Evolutionary conservation across 805 yeast genomes (phyloP), one percentile per base, ranked within the genome.

Genomic region (Metschnikowia aberdeeniae): DNA sequence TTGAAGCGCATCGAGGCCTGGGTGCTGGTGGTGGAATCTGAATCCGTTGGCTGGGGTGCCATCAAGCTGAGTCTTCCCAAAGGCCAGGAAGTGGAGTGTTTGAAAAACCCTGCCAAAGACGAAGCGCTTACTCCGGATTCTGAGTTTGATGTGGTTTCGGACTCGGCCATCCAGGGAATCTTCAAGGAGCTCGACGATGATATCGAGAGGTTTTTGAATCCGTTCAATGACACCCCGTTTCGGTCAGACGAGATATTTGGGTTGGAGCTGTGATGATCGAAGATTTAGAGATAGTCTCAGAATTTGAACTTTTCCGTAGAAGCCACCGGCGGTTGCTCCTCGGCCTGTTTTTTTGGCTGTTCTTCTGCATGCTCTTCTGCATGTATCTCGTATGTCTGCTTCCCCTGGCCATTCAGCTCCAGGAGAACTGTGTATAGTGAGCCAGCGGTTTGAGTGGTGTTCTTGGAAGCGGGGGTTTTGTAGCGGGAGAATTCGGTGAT

Each of bases 151-250:
- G 40, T 36, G 27, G 42, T 30, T 5, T 26, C 47, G 13, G 43
- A 40, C 28, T 46, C 43, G 13, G 46, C 59, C 33, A 49, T 56
- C 35, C 62, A 63, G 30, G 62, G 59, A 27, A 58, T 64, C 10
- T 62, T 66, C 49, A 60, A 64, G 47, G 67, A 59, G 35, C 58
- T 63, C 17, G 64, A 63, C 45, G 53, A 59, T 11, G 69, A 66
- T 46, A 49, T 62, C n/a, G 36, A 60, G 38, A 49, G 56, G n/a
- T 60, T 53, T 47, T 54, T 63, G 43, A 62, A 62, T 38, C 66
- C 65, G 10, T 52, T 60, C 33, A 66, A 63, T 26, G 51, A 54
- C 11, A 30, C 11, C 7, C 42, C 42, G 6, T 30, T 38, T 20
- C 28, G 35, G 6, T 11, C 34, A 9, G 34, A 30, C 20, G 42